phyloP scores from a whole-genome alignment of 23 red algal species.

The Cyanidioschyzon merolae region DNA sequence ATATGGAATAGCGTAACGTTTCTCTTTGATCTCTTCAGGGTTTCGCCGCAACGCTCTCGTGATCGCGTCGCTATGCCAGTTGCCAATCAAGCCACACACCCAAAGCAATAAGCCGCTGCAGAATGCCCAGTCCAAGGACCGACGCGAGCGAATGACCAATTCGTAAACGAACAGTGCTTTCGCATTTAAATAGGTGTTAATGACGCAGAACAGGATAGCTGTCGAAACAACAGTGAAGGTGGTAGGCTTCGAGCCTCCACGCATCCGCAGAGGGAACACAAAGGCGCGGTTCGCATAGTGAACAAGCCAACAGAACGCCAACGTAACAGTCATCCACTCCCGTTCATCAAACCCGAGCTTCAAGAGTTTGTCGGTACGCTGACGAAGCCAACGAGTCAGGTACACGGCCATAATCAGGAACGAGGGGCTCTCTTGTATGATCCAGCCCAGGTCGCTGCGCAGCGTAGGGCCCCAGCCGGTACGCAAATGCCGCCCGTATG shows the following conservation, averaged over 20 bases:
- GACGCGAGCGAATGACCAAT: not conserved
- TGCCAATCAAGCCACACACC: constrained; percentile 12
- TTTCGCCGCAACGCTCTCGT: constrained; percentile 4
- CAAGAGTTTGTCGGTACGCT: not conserved
- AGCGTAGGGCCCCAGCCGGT: constrained; percentile 27
- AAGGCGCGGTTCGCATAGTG: constrained; percentile 30
- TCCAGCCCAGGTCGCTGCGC: constrained; percentile 22
- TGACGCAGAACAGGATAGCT: constrained; percentile 18
- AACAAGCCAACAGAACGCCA: constrained; percentile 14
- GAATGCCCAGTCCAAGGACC: not conserved
- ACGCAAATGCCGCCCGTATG: constrained; percentile 26
- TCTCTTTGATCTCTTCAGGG: not conserved
- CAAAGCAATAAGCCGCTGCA: not conserved
- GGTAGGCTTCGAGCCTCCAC: constrained; percentile 19
- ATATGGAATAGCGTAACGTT: constrained; percentile 27
- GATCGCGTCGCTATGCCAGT: constrained; percentile 27
- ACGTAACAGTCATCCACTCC: not conserved
- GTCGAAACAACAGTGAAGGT: constrained; percentile 10
- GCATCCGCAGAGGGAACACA: constrained; percentile 32
- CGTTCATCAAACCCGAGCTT: not conserved
- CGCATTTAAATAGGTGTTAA: constrained; percentile 24
- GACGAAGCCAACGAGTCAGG: not conserved
- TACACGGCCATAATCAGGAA: constrained; percentile 18
- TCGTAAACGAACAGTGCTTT: constrained; percentile 19
- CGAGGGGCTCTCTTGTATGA: constrained; percentile 25